These are phyloP conservation scores for Rhizopogon rudus DNA, from an alignment of 768 basidiomycete species.

Conservation along the genomic window DNA sequence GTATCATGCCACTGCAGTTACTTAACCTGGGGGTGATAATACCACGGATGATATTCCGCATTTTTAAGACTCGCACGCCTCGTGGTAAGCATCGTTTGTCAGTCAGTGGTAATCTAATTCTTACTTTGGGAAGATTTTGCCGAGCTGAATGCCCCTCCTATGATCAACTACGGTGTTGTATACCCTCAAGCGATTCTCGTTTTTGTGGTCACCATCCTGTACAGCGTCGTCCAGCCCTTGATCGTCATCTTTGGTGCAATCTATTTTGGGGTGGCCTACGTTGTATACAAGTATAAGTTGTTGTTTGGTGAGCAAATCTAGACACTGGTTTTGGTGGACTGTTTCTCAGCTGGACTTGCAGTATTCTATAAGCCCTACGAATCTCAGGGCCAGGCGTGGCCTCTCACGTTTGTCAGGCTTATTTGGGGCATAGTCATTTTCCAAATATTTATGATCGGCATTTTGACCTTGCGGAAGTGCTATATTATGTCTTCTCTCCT, in stretches of 20 bases:
- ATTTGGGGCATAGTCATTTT: slow-evolving; percentile 93
- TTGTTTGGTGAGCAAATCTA: slow-evolving; percentile 67
- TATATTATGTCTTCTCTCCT: slow-evolving; percentile 59
- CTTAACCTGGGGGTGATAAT: slow-evolving; percentile 88
- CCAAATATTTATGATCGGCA: slow-evolving; percentile 94
- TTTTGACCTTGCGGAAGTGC: slow-evolving; percentile 69
- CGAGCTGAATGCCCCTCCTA: slow-evolving; percentile 94
- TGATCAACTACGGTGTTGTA: slow-evolving; percentile 96
- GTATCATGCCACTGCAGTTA: slow-evolving; percentile 93
- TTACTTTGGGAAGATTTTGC: slow-evolving; percentile 68
- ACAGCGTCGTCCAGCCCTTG: slow-evolving; percentile 93
- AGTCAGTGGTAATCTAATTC: not conserved
- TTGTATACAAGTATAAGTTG: slow-evolving; percentile 98
- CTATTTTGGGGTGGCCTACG: slow-evolving; percentile 94
- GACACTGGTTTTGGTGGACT: not conserved
- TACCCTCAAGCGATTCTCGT: slow-evolving; percentile 97
- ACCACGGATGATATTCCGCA: slow-evolving; percentile 66
- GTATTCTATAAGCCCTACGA: slow-evolving; percentile 99
- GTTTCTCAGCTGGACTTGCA: slow-evolving; percentile 24
- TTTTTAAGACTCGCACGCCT: slow-evolving; percentile 85
- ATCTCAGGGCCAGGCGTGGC: slow-evolving; percentile 97
- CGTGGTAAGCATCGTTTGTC: slow-evolving; percentile 50
- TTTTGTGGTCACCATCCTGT: slow-evolving; percentile 91
- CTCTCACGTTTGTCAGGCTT: slow-evolving; percentile 87
- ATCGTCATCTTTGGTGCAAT: slow-evolving; percentile 93